A percentile compares a stretch with the other conserved stretches of the same genome.
phyloP scores from a whole-genome alignment of 768 basidiomycete genomes.

The Pleurotus giganteus region DNA sequence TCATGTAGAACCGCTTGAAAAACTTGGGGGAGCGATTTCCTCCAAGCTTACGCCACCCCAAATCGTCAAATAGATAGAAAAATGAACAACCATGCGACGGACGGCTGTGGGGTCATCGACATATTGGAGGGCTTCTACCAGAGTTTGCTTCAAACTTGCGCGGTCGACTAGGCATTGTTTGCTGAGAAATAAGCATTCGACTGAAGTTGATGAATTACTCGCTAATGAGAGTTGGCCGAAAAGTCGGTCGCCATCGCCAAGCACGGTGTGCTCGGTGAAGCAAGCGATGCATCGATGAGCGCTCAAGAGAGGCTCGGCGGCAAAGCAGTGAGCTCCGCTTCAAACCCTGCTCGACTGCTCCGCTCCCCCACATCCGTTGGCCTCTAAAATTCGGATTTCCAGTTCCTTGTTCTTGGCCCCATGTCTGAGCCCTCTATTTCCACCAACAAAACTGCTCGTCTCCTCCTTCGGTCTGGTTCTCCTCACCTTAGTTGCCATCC shows the following conservation, averaged over 20 bases:
- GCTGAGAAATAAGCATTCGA: constrained; percentile 38
- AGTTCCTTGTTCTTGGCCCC: no score
- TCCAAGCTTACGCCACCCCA: constrained; percentile 70
- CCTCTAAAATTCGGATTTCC: no score
- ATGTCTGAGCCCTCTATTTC: no score
- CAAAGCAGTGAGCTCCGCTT: no score
- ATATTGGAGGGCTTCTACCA: constrained; percentile 74
- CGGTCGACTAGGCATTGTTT: constrained; percentile 92
- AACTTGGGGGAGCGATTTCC: constrained; percentile 82
- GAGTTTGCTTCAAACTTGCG: constrained; percentile 68
- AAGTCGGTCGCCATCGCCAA: constrained; percentile 83
- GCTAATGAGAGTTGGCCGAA: constrained; percentile 92
- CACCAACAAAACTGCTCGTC: no score
- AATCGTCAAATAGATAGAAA: not conserved
- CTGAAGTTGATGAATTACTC: constrained; percentile 20
- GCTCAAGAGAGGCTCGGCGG: no score
- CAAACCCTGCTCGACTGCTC: no score
- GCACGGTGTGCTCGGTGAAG: not conserved
- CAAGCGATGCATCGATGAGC: no score
- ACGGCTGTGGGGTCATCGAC: constrained; percentile 81
- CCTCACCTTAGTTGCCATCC: no score
- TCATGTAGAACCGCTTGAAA: constrained; percentile 95
- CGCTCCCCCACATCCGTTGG: no score
- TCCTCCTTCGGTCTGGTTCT: no score
- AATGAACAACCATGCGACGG: constrained; percentile 12